A percentile compares a stretch with the other conserved stretches of the same genome.
phyloP scores from a whole-genome alignment of 257 asterid genomes.

The Scutellaria minor region DNA sequence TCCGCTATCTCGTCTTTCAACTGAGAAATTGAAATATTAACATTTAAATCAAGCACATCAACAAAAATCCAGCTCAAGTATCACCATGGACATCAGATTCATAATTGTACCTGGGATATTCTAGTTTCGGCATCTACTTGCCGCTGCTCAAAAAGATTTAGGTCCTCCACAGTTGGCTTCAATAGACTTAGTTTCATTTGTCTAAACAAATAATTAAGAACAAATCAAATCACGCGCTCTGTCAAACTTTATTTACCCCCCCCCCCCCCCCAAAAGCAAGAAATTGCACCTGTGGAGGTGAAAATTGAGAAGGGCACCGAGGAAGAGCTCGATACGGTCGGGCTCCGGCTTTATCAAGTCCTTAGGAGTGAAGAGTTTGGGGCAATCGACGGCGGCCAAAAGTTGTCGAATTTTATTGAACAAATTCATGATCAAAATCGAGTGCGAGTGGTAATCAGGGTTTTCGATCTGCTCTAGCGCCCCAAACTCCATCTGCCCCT shows the following conservation, averaged over 20 bases:
- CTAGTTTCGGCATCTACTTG: constrained; percentile 54
- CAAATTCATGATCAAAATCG: constrained; percentile 62
- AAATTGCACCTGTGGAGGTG: constrained; percentile 62
- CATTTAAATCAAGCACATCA: constrained; percentile 25
- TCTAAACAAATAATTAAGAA: constrained; percentile 38
- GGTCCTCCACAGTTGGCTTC: constrained; percentile 57
- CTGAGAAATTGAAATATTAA: constrained; percentile 43
- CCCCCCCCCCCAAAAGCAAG: background rate
- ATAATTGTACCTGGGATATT: constrained; percentile 58
- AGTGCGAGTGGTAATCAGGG: constrained; percentile 73
- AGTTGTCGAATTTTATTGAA: constrained; percentile 51
- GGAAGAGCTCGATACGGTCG: constrained; percentile 71
- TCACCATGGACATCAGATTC: constrained; percentile 21
- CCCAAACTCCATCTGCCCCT: constrained; percentile 75
- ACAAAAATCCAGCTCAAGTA: background rate
- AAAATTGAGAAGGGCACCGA: constrained; percentile 81
- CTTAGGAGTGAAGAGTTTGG: constrained; percentile 57
- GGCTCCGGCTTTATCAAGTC: constrained; percentile 85
- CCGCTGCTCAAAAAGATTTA: constrained; percentile 57
- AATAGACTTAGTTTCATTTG: constrained; percentile 52
- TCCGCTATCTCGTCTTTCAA: constrained; percentile 64
- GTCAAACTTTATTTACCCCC: constrained; percentile 2
- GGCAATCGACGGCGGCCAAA: constrained; percentile 59
- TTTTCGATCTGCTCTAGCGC: constrained; percentile 80
- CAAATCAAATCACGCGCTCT: constrained; percentile 6